A percentile compares a stretch with the other conserved stretches of the same genome.
Evolutionary conservation across 1,284 basidiomycete species (phyloP).

Genomic region (Leccinum pachyderme): DNA sequence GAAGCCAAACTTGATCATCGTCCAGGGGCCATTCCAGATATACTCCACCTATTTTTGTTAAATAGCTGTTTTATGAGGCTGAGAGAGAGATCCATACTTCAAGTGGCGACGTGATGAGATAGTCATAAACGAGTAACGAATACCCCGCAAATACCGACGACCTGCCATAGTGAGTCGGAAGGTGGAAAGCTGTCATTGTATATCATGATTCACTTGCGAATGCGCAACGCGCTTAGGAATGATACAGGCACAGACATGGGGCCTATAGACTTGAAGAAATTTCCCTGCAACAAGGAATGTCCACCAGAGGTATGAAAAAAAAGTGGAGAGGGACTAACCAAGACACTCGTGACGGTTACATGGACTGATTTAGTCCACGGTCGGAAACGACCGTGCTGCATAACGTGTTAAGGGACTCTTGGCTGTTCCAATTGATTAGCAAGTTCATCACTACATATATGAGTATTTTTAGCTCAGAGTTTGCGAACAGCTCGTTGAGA

Average conservation of each 20-base stretch:
- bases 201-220: background rate
- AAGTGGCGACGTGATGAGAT: background rate
- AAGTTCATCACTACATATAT: no score
- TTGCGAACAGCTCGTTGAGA: no score
- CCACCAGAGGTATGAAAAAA: background rate
- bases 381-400: background rate
- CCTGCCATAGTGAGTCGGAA: background rate
- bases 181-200: background rate
- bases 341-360: background rate
- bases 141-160: background rate
- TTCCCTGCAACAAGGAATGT: background rate
- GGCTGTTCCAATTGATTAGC: no score
- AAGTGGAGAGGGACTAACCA: background rate
- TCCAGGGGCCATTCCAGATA: background rate
- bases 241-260: background rate
- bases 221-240: background rate
- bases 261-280: background rate
- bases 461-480: no score
- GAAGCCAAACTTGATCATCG: background rate
- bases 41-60: background rate
- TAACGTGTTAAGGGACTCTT: no score
- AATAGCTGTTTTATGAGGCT: background rate
- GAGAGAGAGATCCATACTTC: background rate
- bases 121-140: background rate
- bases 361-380: background rate